Conservation (phyloP, 805 yeast species). For the Candida sakaeoensis region DNA sequence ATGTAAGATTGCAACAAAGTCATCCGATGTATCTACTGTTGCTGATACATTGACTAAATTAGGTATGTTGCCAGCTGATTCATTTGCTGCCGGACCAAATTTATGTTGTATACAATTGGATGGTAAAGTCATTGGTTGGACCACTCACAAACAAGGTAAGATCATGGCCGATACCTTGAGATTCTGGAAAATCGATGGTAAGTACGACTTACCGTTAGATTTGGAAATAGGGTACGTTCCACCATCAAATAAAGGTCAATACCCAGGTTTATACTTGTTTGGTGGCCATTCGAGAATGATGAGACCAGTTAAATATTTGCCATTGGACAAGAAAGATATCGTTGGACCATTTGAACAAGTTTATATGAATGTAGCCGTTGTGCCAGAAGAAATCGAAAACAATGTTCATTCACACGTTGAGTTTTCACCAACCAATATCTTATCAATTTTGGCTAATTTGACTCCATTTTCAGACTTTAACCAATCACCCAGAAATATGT, state of each 20-base stretch:
- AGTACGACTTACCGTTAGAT: slow-evolving; percentile 73
- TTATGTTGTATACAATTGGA: slow-evolving; percentile 90
- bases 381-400: slow-evolving; percentile 82
- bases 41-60: slow-evolving; percentile 62
- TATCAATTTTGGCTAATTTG: slow-evolving; percentile 92
- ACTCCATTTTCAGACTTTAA: slow-evolving; percentile 98
- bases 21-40: slow-evolving; percentile 69
- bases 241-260: slow-evolving; percentile 93
- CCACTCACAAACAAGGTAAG: slow-evolving; percentile 82
- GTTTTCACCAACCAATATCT: slow-evolving; percentile 88
- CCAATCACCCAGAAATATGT: slow-evolving; percentile 99
- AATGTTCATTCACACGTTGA: slow-evolving; percentile 90
- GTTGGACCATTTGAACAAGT: slow-evolving; percentile 98
- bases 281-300: slow-evolving; percentile 94
- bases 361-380: slow-evolving; percentile 92
- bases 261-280: slow-evolving; percentile 90
- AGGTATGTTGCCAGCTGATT: slow-evolving; percentile 79
- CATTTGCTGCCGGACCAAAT: slow-evolving; percentile 83
- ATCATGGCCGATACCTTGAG: slow-evolving; percentile 86
- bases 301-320: slow-evolving; percentile 91
- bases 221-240: slow-evolving; percentile 95
- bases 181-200: slow-evolving; percentile 86
- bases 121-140: slow-evolving; percentile 92
- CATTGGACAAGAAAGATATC: slow-evolving; percentile 76
- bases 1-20: slow-evolving; percentile 78